A percentile compares a stretch with the other conserved stretches of the same genome.
Evolutionary conservation across 805 yeast genomes (phyloP).

Genomic region (Saturnispora diversa): DNA sequence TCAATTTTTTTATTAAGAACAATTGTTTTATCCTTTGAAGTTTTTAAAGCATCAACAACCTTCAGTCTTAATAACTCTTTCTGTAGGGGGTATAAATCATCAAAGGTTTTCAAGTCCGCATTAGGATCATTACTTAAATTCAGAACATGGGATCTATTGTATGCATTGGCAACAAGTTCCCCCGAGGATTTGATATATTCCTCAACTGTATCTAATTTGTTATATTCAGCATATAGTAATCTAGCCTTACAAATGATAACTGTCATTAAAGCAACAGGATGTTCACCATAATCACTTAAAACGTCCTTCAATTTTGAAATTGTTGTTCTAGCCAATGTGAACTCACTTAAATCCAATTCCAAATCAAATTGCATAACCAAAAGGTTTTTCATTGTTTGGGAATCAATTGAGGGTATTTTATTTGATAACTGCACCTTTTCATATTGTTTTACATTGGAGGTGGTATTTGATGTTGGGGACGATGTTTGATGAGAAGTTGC

Average conservation of each 20-base stretch:
- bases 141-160: conserved; percentile 10
- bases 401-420: not conserved
- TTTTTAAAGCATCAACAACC: not conserved
- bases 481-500: conserved; percentile 1
- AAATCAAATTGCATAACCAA: conserved; percentile 13
- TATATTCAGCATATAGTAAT: conserved; percentile 2
- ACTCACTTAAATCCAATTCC: conserved; percentile 13
- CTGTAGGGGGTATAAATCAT: conserved; percentile 29
- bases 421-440: not conserved
- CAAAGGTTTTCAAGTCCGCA: conserved; percentile 41
- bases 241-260: conserved; percentile 8
- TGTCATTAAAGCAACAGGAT: conserved; percentile 9
- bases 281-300: conserved; percentile 7
- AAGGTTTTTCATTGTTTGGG: conserved; percentile 4
- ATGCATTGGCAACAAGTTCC: conserved; percentile 9
- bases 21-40: not conserved
- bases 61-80: conserved; percentile 6
- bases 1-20: conserved; percentile 16
- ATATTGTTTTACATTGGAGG: not conserved
- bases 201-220: conserved; percentile 1
- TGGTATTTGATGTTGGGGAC: not conserved
- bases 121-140: conserved; percentile 9
- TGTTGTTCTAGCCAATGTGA: conserved; percentile 10
- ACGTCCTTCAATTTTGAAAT: conserved; percentile 14
- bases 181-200: conserved; percentile 13